Evolutionary conservation across 495 filamentous ascomycete species (phyloP).

Genomic region (Glarea lozoyensis): DNA sequence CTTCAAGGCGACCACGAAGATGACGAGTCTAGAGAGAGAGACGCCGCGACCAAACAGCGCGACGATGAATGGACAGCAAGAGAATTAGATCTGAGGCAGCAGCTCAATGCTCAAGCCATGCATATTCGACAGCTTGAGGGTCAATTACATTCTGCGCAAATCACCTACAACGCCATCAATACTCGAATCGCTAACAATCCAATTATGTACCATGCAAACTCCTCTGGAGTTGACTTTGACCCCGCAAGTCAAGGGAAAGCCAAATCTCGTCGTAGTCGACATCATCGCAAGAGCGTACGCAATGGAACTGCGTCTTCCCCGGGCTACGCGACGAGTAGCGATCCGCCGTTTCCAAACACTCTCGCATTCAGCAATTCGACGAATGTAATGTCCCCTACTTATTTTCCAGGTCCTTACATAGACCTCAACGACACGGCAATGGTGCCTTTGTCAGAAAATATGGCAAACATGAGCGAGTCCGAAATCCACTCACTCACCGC

Average conservation of each 20-base stretch:
- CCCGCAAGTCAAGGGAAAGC: conserved; percentile 25
- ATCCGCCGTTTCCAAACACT: conserved; percentile 18
- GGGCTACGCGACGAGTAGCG: conserved; percentile 13
- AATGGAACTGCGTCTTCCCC: conserved; percentile 32
- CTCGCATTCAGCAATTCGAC: conserved; percentile 20
- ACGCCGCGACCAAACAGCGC: conserved; percentile 18
- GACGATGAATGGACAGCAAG: conserved; percentile 17
- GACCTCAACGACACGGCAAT: conserved; percentile 32
- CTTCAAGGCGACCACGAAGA: conserved; percentile 46
- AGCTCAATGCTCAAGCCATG: conserved; percentile 4
- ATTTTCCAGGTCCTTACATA: conserved; percentile 42
- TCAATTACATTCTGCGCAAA: conserved; percentile 7
- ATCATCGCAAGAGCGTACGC: conserved; percentile 47
- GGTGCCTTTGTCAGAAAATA: conserved; percentile 18
- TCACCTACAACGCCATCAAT: background rate
- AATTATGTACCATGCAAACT: conserved; percentile 31
- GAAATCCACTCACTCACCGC: conserved; percentile 37
- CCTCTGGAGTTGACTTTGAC: conserved; percentile 41
- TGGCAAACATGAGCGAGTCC: conserved; percentile 31
- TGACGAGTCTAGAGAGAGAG: conserved; percentile 40
- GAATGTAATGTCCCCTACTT: conserved; percentile 36
- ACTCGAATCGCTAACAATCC: conserved; percentile 15
- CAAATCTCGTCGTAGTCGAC: conserved; percentile 43
- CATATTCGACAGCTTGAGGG: conserved; percentile 6
- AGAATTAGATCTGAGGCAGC: conserved; percentile 8